phyloP scores from a whole-genome alignment of 805 yeast species.

The Candida sithepensis region DNA sequence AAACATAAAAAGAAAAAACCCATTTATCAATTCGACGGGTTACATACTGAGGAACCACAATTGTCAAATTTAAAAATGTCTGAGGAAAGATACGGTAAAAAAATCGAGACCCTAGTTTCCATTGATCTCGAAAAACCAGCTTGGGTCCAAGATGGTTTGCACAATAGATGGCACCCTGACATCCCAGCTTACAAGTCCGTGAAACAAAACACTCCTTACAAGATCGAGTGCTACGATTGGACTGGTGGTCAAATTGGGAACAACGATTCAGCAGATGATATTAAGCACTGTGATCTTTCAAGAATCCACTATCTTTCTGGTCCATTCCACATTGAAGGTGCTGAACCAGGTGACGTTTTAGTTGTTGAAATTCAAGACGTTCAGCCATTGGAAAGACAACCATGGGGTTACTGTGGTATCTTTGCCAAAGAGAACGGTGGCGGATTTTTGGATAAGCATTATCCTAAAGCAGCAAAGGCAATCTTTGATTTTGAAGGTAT shows the following conservation, averaged over 20 bases:
- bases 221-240: constrained; percentile 52
- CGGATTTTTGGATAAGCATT: constrained; percentile 45
- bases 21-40: neutral
- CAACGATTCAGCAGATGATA: constrained; percentile 46
- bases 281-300: constrained; percentile 41
- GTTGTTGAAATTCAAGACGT: constrained; percentile 49
- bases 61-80: neutral
- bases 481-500: constrained; percentile 51
- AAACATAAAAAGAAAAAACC: too few species aligned
- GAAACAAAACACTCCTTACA: constrained; percentile 40
- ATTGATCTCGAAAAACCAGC: constrained; percentile 44
- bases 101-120: constrained; percentile 36
- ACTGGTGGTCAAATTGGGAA: constrained; percentile 49
- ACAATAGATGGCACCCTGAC: constrained; percentile 55
- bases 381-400: constrained; percentile 48
- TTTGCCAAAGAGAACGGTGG: constrained; percentile 49
- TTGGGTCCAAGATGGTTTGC: constrained; percentile 42
- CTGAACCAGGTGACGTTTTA: constrained; percentile 46
- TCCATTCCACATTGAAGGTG: constrained; percentile 42
- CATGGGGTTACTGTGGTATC: constrained; percentile 52
- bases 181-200: constrained; percentile 39
- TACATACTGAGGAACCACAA: neutral
- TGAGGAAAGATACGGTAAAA: constrained; percentile 17
- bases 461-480: constrained; percentile 51
- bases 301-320: constrained; percentile 48